Percentiles rank a stretch among this genome's conserved stretches.
These are phyloP conservation scores for Ganoderma resinaceum DNA, from an alignment of 1,284 basidiomycete species.

Conservation along the genomic window DNA sequence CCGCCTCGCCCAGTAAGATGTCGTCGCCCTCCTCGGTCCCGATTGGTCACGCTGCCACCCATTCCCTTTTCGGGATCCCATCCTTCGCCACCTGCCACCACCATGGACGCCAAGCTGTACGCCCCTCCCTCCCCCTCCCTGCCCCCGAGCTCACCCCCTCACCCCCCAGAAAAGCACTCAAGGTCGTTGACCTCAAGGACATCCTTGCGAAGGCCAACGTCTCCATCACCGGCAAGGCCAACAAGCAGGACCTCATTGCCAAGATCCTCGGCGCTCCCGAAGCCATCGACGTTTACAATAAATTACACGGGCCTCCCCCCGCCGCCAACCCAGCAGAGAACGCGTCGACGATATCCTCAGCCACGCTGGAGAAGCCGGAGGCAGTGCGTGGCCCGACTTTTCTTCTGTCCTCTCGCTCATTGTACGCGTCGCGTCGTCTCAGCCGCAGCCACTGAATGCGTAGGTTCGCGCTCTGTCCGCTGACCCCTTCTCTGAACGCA, in stretches of 20 bases:
- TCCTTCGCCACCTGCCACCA: conserved; percentile 23
- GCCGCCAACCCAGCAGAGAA: conserved; percentile 4
- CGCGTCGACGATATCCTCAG: conserved; percentile 19
- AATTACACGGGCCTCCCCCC: conserved; percentile 33
- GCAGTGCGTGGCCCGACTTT: conserved; percentile 30
- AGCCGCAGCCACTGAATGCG: conserved; percentile 57
- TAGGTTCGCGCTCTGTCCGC: conserved; percentile 34
- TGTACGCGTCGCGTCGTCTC: conserved; percentile 22
- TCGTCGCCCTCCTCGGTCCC: conserved; percentile 21
- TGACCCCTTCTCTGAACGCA: not conserved
- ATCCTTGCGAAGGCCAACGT: conserved; percentile 62
- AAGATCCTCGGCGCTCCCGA: conserved; percentile 60
- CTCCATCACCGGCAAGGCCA: conserved; percentile 58
- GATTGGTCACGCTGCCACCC: conserved; percentile 32
- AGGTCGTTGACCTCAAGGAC: conserved; percentile 73
- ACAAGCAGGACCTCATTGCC: conserved; percentile 71
- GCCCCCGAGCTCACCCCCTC: conserved; percentile 17
- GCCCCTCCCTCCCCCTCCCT: conserved; percentile 27
- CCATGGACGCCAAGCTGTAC: conserved; percentile 60
- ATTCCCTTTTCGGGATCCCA: conserved; percentile 31
- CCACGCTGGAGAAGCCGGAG: conserved; percentile 26
- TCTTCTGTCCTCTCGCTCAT: conserved; percentile 9
- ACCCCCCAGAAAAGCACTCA: conserved; percentile 60
- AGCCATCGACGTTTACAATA: conserved; percentile 57
- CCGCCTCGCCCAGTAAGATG: conserved; percentile 31